A percentile compares a stretch with the other conserved stretches of the same genome.
These are phyloP conservation scores for Rutstroemia sp. DNA, from an alignment of 2,329 filamentous ascomycete genomes.

Conservation along the genomic window DNA sequence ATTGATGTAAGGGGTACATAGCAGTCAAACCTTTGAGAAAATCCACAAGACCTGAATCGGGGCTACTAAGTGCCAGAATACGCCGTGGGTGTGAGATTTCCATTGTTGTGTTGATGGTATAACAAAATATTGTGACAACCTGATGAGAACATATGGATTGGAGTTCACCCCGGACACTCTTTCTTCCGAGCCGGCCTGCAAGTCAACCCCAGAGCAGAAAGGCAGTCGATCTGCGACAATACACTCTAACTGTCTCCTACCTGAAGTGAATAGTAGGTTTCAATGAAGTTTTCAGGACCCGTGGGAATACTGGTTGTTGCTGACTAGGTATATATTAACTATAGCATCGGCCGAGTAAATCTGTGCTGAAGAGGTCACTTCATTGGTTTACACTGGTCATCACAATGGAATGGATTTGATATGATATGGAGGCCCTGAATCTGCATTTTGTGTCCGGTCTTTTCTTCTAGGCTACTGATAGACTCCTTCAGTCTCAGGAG, in stretches of 20 bases:
- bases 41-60: conserved; percentile 39
- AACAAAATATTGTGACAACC: neutral
- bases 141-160: neutral
- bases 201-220: too few relatives aligned
- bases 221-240: too few relatives aligned
- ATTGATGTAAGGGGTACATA: neutral
- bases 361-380: neutral
- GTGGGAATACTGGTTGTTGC: too few relatives aligned
- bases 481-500: neutral
- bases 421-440: neutral
- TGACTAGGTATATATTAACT: too few relatives aligned
- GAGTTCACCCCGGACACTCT: neutral
- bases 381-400: neutral
- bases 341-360: too few relatives aligned
- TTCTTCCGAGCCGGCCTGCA: neutral
- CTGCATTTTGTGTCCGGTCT: neutral
- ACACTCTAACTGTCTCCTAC: too few relatives aligned
- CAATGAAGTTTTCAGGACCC: too few relatives aligned
- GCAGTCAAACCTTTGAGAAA: conserved; percentile 46
- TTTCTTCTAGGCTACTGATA: too few relatives aligned
- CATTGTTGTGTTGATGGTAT: conserved; percentile 19
- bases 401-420: neutral
- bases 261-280: too few relatives aligned
- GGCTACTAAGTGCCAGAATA: conserved; percentile 44
- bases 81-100: conserved; percentile 45